A percentile compares a stretch with the other conserved stretches of the same genome.
These are phyloP conservation scores for Epichloe gansuensis DNA, from an alignment of 2,329 filamentous ascomycete species.

Conservation along the genomic window DNA sequence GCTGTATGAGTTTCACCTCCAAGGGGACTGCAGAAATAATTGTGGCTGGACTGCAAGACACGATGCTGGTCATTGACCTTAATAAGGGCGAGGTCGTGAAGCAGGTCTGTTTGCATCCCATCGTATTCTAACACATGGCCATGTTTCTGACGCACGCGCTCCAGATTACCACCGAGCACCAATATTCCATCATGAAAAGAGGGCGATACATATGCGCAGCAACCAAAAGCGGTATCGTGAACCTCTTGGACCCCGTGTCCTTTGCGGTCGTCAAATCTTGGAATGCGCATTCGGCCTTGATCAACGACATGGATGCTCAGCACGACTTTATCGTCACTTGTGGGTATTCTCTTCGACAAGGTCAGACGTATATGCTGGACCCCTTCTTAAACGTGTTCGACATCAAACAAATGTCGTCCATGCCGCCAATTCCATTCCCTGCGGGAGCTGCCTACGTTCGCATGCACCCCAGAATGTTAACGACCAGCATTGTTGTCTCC, in stretches of 20 bases:
- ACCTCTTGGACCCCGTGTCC: conserved; percentile 71
- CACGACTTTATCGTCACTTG: conserved; percentile 94
- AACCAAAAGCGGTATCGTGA: conserved; percentile 67
- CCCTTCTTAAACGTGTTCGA: conserved; percentile 94
- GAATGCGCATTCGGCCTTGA: conserved; percentile 77
- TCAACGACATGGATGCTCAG: conserved; percentile 96
- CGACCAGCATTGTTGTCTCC: conserved; percentile 86
- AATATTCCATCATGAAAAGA: conserved; percentile 87
- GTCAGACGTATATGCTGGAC: conserved; percentile 66
- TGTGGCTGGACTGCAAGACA: conserved; percentile 73
- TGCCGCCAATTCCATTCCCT: conserved; percentile 85
- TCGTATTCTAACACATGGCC: neutral
- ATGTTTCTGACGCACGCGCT: conserved; percentile 17
- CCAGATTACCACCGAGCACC: conserved; percentile 43
- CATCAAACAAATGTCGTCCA: conserved; percentile 75
- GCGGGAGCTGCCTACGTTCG: conserved; percentile 87
- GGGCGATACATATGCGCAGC: conserved; percentile 87
- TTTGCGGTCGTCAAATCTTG: conserved; percentile 75
- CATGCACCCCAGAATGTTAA: conserved; percentile 92
- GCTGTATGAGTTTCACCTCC: conserved; percentile 91
- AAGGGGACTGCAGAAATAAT: conserved; percentile 74
- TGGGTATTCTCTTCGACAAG: conserved; percentile 75
- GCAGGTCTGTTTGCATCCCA: conserved; percentile 30
- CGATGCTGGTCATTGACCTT: conserved; percentile 67
- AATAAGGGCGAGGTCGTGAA: conserved; percentile 61